A percentile compares a stretch with the other conserved stretches of the same genome.
Conservation (phyloP, 163 green algal species). For the Chloromonas sp. region DNA sequence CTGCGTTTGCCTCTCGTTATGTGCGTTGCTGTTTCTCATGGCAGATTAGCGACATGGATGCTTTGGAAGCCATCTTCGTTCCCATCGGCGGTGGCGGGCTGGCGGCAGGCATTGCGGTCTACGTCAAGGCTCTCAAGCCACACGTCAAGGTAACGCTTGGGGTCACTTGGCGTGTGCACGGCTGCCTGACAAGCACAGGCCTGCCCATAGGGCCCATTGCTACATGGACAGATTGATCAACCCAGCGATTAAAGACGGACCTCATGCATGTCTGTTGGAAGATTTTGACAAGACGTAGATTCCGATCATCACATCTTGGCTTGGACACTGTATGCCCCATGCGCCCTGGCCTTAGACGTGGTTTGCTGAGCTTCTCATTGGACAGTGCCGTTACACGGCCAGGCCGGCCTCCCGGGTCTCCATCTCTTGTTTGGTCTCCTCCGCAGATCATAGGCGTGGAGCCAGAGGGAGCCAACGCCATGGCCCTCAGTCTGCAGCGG, state of each 20-base stretch:
- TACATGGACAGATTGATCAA: too few relatives aligned
- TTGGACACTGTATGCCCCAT: too few relatives aligned
- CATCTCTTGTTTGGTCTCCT: background rate
- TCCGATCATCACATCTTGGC: too few relatives aligned
- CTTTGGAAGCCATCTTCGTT: constrained; percentile 90
- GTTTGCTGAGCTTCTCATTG: too few relatives aligned
- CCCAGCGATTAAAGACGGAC: too few relatives aligned
- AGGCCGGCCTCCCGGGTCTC: too few relatives aligned
- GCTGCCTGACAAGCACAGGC: background rate
- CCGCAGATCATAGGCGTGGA: constrained; percentile 88
- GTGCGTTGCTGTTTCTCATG: too few relatives aligned
- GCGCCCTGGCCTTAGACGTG: too few relatives aligned
- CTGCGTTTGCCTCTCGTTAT: too few relatives aligned
- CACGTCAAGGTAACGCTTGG: constrained; percentile 55
- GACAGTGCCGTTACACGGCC: too few relatives aligned
- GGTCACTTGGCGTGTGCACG: background rate
- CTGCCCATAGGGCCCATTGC: background rate
- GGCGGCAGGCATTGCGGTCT: constrained; percentile 88
- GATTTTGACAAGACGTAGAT: too few relatives aligned
- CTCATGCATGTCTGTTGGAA: too few relatives aligned
- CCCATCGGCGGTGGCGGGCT: constrained; percentile 93
- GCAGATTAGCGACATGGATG: constrained; percentile 43
- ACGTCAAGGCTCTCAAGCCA: constrained; percentile 85
- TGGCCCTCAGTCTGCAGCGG: constrained; percentile 75
- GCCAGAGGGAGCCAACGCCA: constrained; percentile 90